Base-by-base conservation (phyloP, 129 eudicot genomes). In the Apium graveolens region DNA sequence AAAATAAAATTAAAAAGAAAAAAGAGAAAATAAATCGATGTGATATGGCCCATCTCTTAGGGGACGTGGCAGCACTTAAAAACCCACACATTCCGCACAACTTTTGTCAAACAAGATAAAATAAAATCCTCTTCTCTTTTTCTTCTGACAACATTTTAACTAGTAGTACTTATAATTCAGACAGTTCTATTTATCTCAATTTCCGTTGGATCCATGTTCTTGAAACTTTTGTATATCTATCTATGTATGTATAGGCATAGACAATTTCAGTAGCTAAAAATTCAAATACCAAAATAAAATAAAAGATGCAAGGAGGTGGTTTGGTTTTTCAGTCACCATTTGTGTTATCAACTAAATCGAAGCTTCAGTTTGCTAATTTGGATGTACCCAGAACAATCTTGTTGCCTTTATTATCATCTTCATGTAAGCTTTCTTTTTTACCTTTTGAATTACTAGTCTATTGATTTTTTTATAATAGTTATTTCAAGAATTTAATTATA, bases 251-350 rank as follows among this genome's bases (percentile, higher is more conserved):
- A 60, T 60, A 60, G 32, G 68, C 68, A 60, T 11, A 60, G 68
- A 32, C 68, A 60, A 11, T 60, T n/a, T 26, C 14, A 60, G 68
- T 60, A n/a, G 68, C 68, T 60, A 3, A 11, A 78, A 44, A 4
- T 27, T 42, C 48, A 41, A 31, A 5, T 24, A 51, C 5, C 0
- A 44, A 44, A 53, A 8, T 72, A 8, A 9, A 31, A n/a, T 17
- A 3, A 18, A 75, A 81, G 32, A 86, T 86, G 90, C 82, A 83
- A 72, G 83, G 78, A 45, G 80, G 68, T n/a, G 32, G 70, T 49
- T 83, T 83, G 83, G 85, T 73, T 74, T 53, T 86, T 76, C 83
- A 76, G 77, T 63, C 82, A 66, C 83, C 87, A 70, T 51, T 76
- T 18, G 75, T 82, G 49, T 71, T 35, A 38, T 41, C 83, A 75